These are phyloP conservation scores for Penicillium thymicola DNA, from an alignment of 2,329 filamentous ascomycete species.

Conservation along the genomic window DNA sequence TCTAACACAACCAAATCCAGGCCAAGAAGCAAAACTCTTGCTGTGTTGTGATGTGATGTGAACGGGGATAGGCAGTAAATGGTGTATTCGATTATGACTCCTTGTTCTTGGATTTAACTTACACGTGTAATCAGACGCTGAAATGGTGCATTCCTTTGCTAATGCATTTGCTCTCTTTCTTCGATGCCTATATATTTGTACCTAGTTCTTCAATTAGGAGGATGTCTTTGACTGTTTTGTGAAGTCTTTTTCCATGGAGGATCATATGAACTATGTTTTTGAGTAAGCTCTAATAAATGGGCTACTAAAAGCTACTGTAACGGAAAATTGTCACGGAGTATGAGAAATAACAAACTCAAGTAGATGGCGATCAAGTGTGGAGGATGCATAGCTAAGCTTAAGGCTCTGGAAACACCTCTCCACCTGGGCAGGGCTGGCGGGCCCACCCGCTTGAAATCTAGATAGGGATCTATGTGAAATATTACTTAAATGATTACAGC, in stretches of 20 bases:
- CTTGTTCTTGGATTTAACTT: conserved; percentile 9
- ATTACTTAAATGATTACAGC: no score
- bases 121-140: conserved; percentile 15
- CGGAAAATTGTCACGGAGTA: no score
- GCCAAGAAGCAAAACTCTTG: conserved; percentile 80
- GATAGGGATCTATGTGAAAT: no score
- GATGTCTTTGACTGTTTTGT: not conserved
- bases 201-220: not conserved
- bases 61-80: not conserved
- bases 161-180: not conserved
- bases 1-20: conserved; percentile 35
- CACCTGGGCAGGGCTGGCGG: not conserved
- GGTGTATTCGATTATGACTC: not conserved
- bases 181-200: not conserved
- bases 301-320: not conserved
- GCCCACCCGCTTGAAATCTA: no score
- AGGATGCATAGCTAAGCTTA: not conserved
- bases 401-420: not conserved
- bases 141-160: conserved; percentile 7
- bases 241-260: not conserved
- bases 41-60: conserved; percentile 69
- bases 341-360: no score
- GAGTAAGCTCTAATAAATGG: no score
- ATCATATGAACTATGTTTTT: not conserved
- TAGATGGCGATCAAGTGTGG: not conserved